Base-by-base conservation (phyloP, 2,329 filamentous ascomycete genomes). In the Phaeosphaeriaceae sp. region DNA sequence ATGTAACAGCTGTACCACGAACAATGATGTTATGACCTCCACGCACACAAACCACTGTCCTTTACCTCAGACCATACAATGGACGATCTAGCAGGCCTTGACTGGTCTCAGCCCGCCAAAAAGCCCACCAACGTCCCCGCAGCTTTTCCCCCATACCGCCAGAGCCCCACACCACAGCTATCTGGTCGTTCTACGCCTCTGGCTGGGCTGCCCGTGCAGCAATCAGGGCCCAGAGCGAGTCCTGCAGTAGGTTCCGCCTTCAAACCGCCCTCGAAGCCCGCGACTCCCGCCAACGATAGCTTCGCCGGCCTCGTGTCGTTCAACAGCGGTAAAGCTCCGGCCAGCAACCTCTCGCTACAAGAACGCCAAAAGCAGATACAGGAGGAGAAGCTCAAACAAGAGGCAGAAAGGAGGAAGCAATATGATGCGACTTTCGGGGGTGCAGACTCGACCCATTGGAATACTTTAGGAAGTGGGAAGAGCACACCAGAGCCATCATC, bases 371-470 rank as follows among this genome's bases (percentile, higher is more conserved):
- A 82, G 70, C 90, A 88, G 61, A 79, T 97, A 65, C 87, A 91
- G 65, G 92, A 97, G 77, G 89, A 93, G 70, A 91, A 92, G 77
- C 86, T 88, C 62, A 87, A 86, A 59, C 91, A 94, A 75, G 91
- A 93, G 60, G 90, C 89, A 58, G 90, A 94, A 74, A 86, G 87
- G 72, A 86, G 85, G 69, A 89, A 85, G 69, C 87, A 89, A 74
- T 86, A 89, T 69, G 92, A 95, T 65, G 85, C 87, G 28, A 89
- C 94, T 60, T 97, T 93, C 77, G 93, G 92, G 2, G 88, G 75
- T 3, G 79, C 79, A 49, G 82, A 89, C 69, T 85, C 86, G 11
- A 87, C 88, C 61, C 92, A 93, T 73, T 94, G 91, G 88, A 91
- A 95, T 72, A 86, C 80, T 13, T 80, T 95, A 49, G 92, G 88